These are phyloP conservation scores for Ceratobasidium sp. DNA, from an alignment of 1,284 basidiomycete genomes.

Conservation along the genomic window DNA sequence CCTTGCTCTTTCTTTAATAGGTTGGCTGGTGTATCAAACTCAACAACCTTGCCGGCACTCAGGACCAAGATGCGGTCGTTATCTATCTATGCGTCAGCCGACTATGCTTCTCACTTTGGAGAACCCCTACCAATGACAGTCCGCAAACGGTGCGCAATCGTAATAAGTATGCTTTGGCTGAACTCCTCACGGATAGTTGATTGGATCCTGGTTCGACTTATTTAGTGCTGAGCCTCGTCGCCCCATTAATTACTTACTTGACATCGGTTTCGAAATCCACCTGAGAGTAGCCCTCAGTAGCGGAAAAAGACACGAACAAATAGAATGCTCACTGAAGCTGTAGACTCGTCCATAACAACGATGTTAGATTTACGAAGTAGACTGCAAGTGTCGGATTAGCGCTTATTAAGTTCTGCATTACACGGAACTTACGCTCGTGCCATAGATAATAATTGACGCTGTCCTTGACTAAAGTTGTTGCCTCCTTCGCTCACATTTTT, in stretches of 20 bases:
- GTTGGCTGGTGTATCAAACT: conserved; percentile 51
- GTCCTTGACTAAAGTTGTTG: conserved; percentile 84
- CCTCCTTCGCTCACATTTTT: conserved; percentile 81
- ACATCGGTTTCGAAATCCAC: conserved; percentile 65
- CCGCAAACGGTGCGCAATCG: conserved; percentile 48
- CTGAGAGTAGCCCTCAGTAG: neutral
- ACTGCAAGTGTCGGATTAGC: neutral
- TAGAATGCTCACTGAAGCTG: conserved; percentile 17
- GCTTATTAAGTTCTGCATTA: neutral
- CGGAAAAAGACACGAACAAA: neutral
- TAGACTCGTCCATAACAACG: conserved; percentile 36
- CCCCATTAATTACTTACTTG: conserved; percentile 24
- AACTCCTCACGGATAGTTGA: conserved; percentile 80
- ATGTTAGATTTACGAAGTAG: conserved; percentile 27
- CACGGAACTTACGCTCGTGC: conserved; percentile 50
- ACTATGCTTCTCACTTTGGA: conserved; percentile 19
- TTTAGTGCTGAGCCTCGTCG: too few relatives aligned
- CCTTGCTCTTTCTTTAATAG: conserved; percentile 51
- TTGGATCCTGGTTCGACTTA: conserved; percentile 61
- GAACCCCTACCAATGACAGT: conserved; percentile 24
- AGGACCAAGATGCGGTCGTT: conserved; percentile 54
- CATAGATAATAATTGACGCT: conserved; percentile 83
- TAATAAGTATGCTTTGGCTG: conserved; percentile 76
- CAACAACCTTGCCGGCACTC: conserved; percentile 45
- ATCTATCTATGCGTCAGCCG: conserved; percentile 60